Evolutionary conservation across 208 protist species (phyloP).

Genomic region (Balamuthia mandrillaris): DNA sequence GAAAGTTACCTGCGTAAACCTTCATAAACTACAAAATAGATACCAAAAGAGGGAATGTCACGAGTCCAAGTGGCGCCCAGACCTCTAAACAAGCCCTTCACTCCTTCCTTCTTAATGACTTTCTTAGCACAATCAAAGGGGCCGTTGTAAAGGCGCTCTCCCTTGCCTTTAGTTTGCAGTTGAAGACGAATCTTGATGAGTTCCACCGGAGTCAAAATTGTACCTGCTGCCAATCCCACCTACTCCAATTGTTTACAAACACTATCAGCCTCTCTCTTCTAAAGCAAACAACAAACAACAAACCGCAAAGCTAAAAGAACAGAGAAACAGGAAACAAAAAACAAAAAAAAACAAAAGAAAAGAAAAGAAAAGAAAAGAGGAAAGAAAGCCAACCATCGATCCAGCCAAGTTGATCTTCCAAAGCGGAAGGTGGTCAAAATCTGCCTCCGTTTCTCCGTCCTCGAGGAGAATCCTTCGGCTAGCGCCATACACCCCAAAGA

Average conservation of each 20-base stretch:
- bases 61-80: conserved; percentile 44
- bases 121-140: conserved; percentile 55
- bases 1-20: not conserved
- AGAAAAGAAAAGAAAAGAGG: too few relatives aligned
- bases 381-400: too few relatives aligned
- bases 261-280: too few relatives aligned
- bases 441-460: not conserved
- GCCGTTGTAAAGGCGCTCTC: conserved; percentile 31
- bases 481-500: conserved; percentile 8
- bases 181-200: conserved; percentile 32
- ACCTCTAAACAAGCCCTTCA: conserved; percentile 27
- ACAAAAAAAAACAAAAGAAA: too few relatives aligned
- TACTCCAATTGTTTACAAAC: too few relatives aligned
- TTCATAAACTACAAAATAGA: conserved; percentile 55
- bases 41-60: conserved; percentile 35
- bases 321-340: too few relatives aligned
- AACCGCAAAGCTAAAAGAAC: too few relatives aligned
- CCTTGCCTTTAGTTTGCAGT: not conserved
- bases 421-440: not conserved
- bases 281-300: too few relatives aligned
- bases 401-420: not conserved
- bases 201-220: not conserved
- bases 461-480: not conserved
- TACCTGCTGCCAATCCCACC: not conserved
- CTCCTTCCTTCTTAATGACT: conserved; percentile 13